Evolutionary conservation across 1,139 yeast species (phyloP), one percentile per base, ranked within the genome.

Genomic region (Sugiyamaella sp.): DNA sequence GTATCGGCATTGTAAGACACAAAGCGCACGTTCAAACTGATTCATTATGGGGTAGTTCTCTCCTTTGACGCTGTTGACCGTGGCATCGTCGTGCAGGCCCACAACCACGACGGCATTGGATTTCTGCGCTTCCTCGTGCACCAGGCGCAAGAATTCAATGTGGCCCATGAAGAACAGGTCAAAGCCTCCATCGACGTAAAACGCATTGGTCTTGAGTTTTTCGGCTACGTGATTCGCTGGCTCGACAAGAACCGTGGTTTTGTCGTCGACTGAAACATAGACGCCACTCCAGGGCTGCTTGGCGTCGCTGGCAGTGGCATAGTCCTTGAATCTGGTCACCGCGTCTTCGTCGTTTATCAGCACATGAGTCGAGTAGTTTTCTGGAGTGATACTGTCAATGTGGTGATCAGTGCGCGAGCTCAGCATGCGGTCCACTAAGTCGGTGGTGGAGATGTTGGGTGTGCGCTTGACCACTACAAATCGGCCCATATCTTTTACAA

Each of bases 91-190:
- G 61, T 81, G 83, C 22, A 89, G 69, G 1, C 96, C 96, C 19
- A 87, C 89, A 3, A 86, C 71, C 0, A 89, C 81, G 8, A 78
- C 77, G 4, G 70, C 70, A 2, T 74, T 74, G 4, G 69, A 69
- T 1, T 74, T 74, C 2, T 59, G 64, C 51, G 70, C 64, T 56
- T 68, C 51, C 54, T 71, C 70, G 32, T 71, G 66, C 9, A 80
- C 81, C 8, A 73, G 66, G 54, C 79, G 74, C 58, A 87, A 74
- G 10, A 84, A 82, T 64, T 84, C 87, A 59, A 91, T 89, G 67
- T 93, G 97, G 16, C 97, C 98, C 25, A 96, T 91, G 67, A 90
- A 91, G 71, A 93, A 90, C 58, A 93, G 76, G 70, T 93, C 99
- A 73, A 90, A 93, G 1, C 88, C 88, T 19, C 98, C 98, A 63